Evolutionary conservation across 805 yeast genomes (phyloP).

Genomic region (Nakazawaea pomicola): DNA sequence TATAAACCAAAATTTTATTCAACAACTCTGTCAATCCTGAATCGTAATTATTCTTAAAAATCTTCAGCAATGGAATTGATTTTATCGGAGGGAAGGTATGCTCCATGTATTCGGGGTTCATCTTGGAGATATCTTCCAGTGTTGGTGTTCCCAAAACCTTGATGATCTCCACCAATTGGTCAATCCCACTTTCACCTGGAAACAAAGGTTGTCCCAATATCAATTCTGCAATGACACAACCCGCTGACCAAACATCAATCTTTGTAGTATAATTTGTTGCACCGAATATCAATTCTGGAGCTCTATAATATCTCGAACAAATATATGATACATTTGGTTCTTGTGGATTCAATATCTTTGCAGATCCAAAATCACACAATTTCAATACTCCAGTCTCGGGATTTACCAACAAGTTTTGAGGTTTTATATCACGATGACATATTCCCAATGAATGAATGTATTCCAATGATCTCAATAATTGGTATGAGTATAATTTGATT

Average conservation of each 20-base stretch:
- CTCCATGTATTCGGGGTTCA: slow-evolving; percentile 97
- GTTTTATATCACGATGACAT: slow-evolving; percentile 93
- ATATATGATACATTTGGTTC: slow-evolving; percentile 96
- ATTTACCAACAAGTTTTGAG: slow-evolving; percentile 83
- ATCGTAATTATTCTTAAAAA: slow-evolving; percentile 51
- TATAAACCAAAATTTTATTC: slow-evolving; percentile 55
- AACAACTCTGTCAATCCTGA: slow-evolving; percentile 52
- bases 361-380: slow-evolving; percentile 95
- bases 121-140: slow-evolving; percentile 82
- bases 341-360: slow-evolving; percentile 80
- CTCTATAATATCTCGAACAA: slow-evolving; percentile 94
- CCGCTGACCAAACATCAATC: slow-evolving; percentile 96
- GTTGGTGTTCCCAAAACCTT: slow-evolving; percentile 95
- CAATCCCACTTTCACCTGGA: slow-evolving; percentile 98
- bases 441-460: slow-evolving; percentile 71
- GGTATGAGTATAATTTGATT: slow-evolving; percentile 78
- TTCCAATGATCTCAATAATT: slow-evolving; percentile 71
- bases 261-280: slow-evolving; percentile 95
- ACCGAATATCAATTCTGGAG: slow-evolving; percentile 96
- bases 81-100: slow-evolving; percentile 88
- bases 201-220: slow-evolving; percentile 93
- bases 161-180: slow-evolving; percentile 93
- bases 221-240: slow-evolving; percentile 97
- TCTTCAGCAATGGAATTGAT: slow-evolving; percentile 67
- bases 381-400: slow-evolving; percentile 81